A percentile compares a stretch with the other conserved stretches of the same genome.
Conservation (phyloP, 176 grass and related monocot genomes). For the Tillandsia fasciculata region DNA sequence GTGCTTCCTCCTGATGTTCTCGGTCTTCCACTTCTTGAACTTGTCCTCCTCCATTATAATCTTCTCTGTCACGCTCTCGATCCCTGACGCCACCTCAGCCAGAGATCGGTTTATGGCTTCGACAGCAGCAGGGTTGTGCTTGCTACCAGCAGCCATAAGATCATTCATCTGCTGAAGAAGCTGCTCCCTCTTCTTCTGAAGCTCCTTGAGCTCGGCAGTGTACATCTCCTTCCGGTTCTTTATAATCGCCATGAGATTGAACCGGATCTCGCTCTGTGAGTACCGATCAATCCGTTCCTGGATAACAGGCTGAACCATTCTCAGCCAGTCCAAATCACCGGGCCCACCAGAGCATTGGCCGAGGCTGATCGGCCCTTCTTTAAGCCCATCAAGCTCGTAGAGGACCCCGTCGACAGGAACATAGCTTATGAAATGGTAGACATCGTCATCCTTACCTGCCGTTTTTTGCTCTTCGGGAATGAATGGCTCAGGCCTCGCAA, state of each 20-base stretch:
- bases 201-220: constrained; percentile 66
- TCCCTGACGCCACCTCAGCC: constrained; percentile 69
- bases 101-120: constrained; percentile 55
- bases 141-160: constrained; percentile 12
- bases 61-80: constrained; percentile 81
- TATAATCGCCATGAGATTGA: constrained; percentile 82
- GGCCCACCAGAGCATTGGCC: constrained; percentile 55
- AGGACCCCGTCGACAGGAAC: constrained; percentile 70
- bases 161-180: constrained; percentile 40
- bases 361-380: constrained; percentile 77
- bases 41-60: constrained; percentile 99
- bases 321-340: constrained; percentile 68
- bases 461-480: constrained; percentile 70
- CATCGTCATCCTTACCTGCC: constrained; percentile 68
- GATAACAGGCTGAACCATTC: constrained; percentile 55
- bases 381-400: constrained; percentile 92
- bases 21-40: constrained; percentile 89
- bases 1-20: constrained; percentile 94
- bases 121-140: constrained; percentile 7
- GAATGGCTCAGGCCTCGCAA: constrained; percentile 77
- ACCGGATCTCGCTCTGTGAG: constrained; percentile 74
- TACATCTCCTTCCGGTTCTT: constrained; percentile 90
- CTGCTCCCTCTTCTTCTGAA: constrained; percentile 79
- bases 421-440: constrained; percentile 55
- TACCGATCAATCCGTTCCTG: constrained; percentile 58